These are phyloP conservation scores for Bolboschoenus planiculmis DNA, from an alignment of 176 grass and related monocot species.

Conservation along the genomic window DNA sequence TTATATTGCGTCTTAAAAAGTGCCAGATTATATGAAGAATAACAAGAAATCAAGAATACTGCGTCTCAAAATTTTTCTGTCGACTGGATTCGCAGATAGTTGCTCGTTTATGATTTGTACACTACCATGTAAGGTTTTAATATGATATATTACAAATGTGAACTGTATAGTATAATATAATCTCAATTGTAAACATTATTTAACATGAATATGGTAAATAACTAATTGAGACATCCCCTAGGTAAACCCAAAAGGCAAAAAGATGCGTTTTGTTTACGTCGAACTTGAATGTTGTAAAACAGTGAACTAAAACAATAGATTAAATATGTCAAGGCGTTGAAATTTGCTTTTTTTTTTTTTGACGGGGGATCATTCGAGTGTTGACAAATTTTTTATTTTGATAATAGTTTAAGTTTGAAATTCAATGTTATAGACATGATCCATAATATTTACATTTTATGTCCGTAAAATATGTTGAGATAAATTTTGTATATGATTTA, in stretches of 20 bases:
- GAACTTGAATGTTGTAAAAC: background rate
- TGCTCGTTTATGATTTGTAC: background rate
- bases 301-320: background rate
- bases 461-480: too few relatives aligned
- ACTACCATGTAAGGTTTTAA: background rate
- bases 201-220: background rate
- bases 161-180: too few relatives aligned
- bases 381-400: too few relatives aligned
- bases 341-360: background rate
- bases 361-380: background rate
- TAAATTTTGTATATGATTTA: too few relatives aligned
- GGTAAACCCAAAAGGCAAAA: background rate
- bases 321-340: background rate
- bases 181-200: too few relatives aligned
- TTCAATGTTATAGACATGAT: too few relatives aligned
- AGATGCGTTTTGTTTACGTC: background rate
- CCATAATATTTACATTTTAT: too few relatives aligned
- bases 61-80: too few relatives aligned
- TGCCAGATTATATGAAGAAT: background rate
- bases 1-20: background rate
- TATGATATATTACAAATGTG: background rate
- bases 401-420: too few relatives aligned
- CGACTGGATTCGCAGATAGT: background rate
- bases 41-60: background rate
- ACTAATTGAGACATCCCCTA: background rate